Conservation (phyloP, 352 stramenopile species). For the Plasmopara muralis region DNA sequence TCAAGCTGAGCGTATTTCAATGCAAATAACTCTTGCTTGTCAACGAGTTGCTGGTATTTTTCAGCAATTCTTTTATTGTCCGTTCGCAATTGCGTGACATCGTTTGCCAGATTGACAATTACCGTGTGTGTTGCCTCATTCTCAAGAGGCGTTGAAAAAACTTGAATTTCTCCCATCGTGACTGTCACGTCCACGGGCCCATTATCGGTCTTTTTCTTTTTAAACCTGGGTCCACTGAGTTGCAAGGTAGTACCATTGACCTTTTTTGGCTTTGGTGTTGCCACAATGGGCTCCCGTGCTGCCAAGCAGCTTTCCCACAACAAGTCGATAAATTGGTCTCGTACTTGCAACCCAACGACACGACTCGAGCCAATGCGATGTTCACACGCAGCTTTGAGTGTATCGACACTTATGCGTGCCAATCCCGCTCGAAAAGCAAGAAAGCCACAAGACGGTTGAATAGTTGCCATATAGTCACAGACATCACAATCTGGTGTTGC, state of each 20-base stretch:
- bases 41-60: conserved; percentile 2
- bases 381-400: conserved; percentile 4
- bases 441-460: not conserved
- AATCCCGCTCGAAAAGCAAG: conserved; percentile 8
- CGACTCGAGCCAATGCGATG: not conserved
- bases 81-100: conserved; percentile 1
- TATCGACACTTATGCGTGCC: not conserved
- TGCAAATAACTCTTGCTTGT: not conserved
- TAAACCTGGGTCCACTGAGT: not conserved
- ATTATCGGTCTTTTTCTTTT: conserved; percentile 5
- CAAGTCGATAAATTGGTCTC: conserved; percentile 11
- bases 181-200: not conserved
- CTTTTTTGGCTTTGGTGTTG: not conserved
- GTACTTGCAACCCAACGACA: conserved; percentile 2
- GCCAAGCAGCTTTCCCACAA: conserved; percentile 7
- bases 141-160: not conserved
- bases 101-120: not conserved
- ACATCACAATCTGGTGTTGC: conserved; percentile 1
- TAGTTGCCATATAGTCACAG: conserved; percentile 1
- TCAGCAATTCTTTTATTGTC: conserved; percentile 1
- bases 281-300: not conserved
- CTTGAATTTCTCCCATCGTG: not conserved
- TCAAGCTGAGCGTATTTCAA: not conserved
- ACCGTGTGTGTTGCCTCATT: conserved; percentile 1
- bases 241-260: not conserved